A percentile compares a stretch with the other conserved stretches of the same genome.
Evolutionary conservation across 2,329 filamentous ascomycete species (phyloP).

Genomic region (Trichoderma atroviride): DNA sequence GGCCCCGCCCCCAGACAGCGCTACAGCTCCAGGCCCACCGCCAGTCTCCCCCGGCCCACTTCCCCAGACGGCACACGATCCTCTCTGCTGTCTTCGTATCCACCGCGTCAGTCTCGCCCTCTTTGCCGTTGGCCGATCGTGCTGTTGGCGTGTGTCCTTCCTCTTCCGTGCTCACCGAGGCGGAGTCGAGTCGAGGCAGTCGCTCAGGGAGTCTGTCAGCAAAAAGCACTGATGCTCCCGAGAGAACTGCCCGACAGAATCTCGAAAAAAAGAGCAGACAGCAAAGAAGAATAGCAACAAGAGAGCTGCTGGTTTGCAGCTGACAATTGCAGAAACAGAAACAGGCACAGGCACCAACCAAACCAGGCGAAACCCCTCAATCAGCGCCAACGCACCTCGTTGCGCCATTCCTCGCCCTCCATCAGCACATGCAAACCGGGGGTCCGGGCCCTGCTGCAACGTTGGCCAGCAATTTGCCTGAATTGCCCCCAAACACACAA

Average conservation of each 20-base stretch:
- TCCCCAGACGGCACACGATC: slow-evolving; percentile 29
- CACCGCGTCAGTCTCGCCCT: slow-evolving; percentile 6
- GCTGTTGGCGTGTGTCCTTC: neutral
- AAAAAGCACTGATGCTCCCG: neutral
- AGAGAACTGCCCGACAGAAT: neutral
- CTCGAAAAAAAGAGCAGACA: neutral
- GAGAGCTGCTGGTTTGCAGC: neutral
- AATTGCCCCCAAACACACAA: neutral
- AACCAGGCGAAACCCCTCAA: neutral
- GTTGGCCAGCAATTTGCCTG: slow-evolving; percentile 10
- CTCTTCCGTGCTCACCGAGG: slow-evolving; percentile 13
- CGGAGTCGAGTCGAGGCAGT: neutral
- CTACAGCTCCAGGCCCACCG: slow-evolving; percentile 15
- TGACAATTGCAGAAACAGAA: neutral
- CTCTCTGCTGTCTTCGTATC: slow-evolving; percentile 3
- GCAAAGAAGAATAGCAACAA: neutral
- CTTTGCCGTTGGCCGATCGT: neutral
- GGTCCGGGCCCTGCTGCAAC: neutral
- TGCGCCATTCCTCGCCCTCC: neutral
- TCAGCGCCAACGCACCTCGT: neutral
- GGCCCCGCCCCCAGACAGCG: slow-evolving; percentile 27
- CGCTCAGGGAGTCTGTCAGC: neutral
- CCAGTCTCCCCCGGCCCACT: slow-evolving; percentile 21
- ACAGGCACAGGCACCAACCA: neutral
- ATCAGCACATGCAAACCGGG: slow-evolving; percentile 1